A percentile compares a stretch with the other conserved stretches of the same genome.
These are phyloP conservation scores for Aureobasidium lini DNA, from an alignment of 2,329 filamentous ascomycete genomes.

Conservation along the genomic window DNA sequence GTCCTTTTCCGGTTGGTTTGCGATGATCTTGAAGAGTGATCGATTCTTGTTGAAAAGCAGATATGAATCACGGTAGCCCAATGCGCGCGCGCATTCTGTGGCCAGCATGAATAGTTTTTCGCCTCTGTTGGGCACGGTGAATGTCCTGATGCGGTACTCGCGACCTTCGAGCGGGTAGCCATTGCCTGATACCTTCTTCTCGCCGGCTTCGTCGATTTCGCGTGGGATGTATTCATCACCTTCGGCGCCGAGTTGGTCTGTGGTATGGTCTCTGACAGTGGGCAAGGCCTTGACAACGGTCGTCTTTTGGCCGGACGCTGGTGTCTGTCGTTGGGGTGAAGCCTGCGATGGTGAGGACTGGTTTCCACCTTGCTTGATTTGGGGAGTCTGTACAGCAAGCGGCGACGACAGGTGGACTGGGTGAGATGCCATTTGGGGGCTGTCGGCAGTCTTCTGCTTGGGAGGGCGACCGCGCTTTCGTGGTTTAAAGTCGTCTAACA, in stretches of 20 bases:
- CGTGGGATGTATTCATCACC: slow-evolving; percentile 92
- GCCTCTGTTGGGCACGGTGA: slow-evolving; percentile 81
- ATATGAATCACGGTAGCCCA: slow-evolving; percentile 96
- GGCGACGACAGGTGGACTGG: slow-evolving; percentile 39
- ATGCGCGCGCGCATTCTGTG: slow-evolving; percentile 88
- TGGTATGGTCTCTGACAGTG: slow-evolving; percentile 94
- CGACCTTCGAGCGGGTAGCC: slow-evolving; percentile 75
- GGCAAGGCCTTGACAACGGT: slow-evolving; percentile 83
- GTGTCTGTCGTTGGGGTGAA: slow-evolving; percentile 68
- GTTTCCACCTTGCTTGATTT: slow-evolving; percentile 43
- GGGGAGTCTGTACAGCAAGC: slow-evolving; percentile 45
- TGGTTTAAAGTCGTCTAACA: slow-evolving; percentile 38
- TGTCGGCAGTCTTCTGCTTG: slow-evolving; percentile 55
- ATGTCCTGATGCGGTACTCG: slow-evolving; percentile 88
- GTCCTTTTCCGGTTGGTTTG: slow-evolving; percentile 91
- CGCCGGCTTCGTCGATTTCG: slow-evolving; percentile 85
- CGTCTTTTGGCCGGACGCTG: slow-evolving; percentile 56
- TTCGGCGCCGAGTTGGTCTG: slow-evolving; percentile 81
- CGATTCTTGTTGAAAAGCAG: slow-evolving; percentile 97
- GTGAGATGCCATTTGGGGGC: slow-evolving; percentile 47
- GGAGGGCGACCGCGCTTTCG: slow-evolving; percentile 56
- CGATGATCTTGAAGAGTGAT: slow-evolving; percentile 95
- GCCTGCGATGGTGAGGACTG: slow-evolving; percentile 50
- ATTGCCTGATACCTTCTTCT: slow-evolving; percentile 83
- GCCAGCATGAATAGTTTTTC: slow-evolving; percentile 98